A percentile compares a stretch with the other conserved stretches of the same genome.
These are phyloP conservation scores for Penicillium sumatraense DNA, from an alignment of 2,329 filamentous ascomycete species.

Conservation along the genomic window DNA sequence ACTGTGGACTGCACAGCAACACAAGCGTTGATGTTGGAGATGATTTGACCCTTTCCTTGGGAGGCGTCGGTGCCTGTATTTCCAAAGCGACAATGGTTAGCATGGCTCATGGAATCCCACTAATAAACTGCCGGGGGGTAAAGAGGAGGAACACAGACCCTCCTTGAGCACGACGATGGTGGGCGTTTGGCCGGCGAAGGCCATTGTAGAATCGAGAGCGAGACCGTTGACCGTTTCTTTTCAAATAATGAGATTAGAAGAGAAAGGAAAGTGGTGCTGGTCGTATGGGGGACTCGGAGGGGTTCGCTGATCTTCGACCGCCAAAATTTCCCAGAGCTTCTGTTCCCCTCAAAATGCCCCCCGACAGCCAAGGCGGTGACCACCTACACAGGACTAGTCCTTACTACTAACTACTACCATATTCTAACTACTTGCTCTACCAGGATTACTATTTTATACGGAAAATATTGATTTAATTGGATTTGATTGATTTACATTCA, in stretches of 20 bases:
- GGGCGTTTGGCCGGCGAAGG: constrained; percentile 95
- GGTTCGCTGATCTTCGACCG: constrained; percentile 38
- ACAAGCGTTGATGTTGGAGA: constrained; percentile 99
- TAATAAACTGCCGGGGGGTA: constrained; percentile 21
- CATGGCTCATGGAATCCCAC: constrained; percentile 25
- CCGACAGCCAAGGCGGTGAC: constrained; percentile 40
- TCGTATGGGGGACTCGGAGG: constrained; percentile 33
- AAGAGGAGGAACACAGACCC: constrained; percentile 63
- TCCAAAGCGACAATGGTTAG: constrained; percentile 31
- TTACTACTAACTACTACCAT: no score
- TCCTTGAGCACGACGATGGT: constrained; percentile 98
- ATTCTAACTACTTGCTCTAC: not conserved
- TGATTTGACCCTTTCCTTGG: constrained; percentile 93
- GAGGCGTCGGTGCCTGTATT: constrained; percentile 88
- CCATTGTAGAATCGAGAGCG: constrained; percentile 64
- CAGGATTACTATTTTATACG: not conserved
- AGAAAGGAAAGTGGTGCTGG: constrained; percentile 31
- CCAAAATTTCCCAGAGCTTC: constrained; percentile 51
- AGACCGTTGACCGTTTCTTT: constrained; percentile 20
- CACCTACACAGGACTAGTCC: no score
- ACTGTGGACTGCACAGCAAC: constrained; percentile 94
- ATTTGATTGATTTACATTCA: not conserved
- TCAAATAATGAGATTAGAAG: constrained; percentile 18
- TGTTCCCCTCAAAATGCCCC: constrained; percentile 34
- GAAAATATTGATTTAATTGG: not conserved